Evolutionary conservation across 768 basidiomycete genomes (phyloP).

Genomic region (Panaeolus papilionaceus): DNA sequence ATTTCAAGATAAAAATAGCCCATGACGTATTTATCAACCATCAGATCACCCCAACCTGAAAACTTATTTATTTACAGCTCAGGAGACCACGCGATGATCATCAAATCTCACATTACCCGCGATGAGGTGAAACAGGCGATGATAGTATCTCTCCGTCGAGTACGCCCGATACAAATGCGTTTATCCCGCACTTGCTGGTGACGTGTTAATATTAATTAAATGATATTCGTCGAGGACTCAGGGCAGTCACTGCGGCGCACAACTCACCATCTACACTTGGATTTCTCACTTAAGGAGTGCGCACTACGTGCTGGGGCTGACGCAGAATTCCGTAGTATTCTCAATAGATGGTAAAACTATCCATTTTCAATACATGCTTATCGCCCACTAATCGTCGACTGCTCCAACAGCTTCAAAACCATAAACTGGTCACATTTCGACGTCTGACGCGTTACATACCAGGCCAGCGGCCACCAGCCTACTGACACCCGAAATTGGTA

Average conservation of each 20-base stretch:
- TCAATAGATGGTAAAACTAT: too few species aligned
- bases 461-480: neutral
- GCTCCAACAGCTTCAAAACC: neutral
- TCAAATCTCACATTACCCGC: neutral
- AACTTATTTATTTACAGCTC: neutral
- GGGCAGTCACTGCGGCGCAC: too few species aligned
- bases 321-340: too few species aligned
- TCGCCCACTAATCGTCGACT: neutral
- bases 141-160: too few species aligned
- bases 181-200: too few species aligned
- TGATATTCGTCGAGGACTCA: too few species aligned
- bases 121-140: too few species aligned
- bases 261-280: too few species aligned
- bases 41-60: neutral
- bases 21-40: constrained; percentile 8
- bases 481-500: neutral
- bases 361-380: neutral
- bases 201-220: too few species aligned
- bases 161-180: too few species aligned
- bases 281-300: too few species aligned
- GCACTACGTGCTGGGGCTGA: neutral
- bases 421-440: neutral
- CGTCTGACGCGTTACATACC: neutral
- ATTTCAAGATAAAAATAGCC: neutral
- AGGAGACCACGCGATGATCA: neutral